Base-by-base conservation (phyloP, 805 yeast species). In the Candida ortonii region DNA sequence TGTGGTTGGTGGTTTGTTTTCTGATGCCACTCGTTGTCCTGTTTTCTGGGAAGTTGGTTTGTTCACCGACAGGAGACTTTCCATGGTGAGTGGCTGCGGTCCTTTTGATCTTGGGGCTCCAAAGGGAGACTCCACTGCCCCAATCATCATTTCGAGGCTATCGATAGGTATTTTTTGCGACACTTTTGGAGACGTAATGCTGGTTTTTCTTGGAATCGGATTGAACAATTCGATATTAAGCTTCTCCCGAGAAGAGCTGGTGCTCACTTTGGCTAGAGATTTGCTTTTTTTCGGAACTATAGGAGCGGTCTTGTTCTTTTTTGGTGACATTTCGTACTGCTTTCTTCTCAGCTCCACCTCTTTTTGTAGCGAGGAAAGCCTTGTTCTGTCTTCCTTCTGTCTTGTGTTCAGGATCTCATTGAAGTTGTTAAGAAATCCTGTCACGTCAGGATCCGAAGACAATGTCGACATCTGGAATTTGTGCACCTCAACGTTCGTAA, bases 221-320 rank as follows among this genome's bases (percentile, higher is more conserved):
- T 36, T 32, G 9, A 40, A 33, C 20, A 50, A 14, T 9, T 24
- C 20, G 6, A 52, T 49, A 12, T 38, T 44, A 8, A n/a, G 24
- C 5, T 14, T 19, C 5, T 20, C 31, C 17, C 24, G 26, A 12
- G 25, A 13, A 11, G 22, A 12, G 6, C 22, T 20, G 3, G 25
- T 14, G n/a, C 22, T 20, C 20, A 43, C 6, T 9, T 25, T 25
- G 11, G 38, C 30, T 6, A 55, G 28, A 5, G 25, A 28, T 2
- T 27, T 19, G 12, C 42, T 50, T 37, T 57, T 57, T 38, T 34
- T 44, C 6, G 62, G 62, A 4, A 53, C 52, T 6, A 53, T 23
- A 4, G 60, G 60, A 2, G 54, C 52, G 9, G 44, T 18, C 25
- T 50, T 57, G 33, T 49, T 53, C 36, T 47, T 34, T 19, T 40